phyloP scores from a whole-genome alignment of 768 basidiomycete genomes.

The Tephrocybe sp. region DNA sequence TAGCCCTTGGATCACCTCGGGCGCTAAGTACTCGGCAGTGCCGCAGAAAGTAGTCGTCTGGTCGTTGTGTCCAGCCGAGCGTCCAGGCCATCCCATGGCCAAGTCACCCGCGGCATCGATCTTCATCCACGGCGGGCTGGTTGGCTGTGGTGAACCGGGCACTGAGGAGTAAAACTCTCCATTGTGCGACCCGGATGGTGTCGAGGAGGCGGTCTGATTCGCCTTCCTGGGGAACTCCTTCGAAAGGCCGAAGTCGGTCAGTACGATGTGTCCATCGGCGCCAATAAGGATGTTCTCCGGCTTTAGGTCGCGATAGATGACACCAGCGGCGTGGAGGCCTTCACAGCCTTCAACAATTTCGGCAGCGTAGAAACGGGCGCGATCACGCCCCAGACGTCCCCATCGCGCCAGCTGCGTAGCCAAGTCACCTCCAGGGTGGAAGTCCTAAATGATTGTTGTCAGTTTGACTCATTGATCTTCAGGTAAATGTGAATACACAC shows the following conservation, averaged over 20 bases:
- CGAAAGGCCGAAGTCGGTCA: constrained; percentile 95
- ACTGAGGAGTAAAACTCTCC: constrained; percentile 56
- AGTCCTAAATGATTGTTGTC: constrained; percentile 55
- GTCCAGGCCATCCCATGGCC: constrained; percentile 56
- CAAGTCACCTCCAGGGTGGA: constrained; percentile 94
- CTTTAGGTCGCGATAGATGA: constrained; percentile 97
- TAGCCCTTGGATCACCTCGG: constrained; percentile 91
- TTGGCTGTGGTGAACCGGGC: constrained; percentile 40
- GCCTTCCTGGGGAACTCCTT: constrained; percentile 78
- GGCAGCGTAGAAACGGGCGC: constrained; percentile 94
- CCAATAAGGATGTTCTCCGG: constrained; percentile 97
- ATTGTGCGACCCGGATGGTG: constrained; percentile 47
- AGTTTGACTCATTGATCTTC: constrained; percentile 12
- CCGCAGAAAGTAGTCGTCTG: constrained; percentile 88
- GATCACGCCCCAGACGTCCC: constrained; percentile 89
- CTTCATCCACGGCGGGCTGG: constrained; percentile 79
- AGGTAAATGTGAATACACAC: constrained; percentile 36
- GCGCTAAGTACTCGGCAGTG: constrained; percentile 95
- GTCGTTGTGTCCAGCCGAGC: constrained; percentile 49
- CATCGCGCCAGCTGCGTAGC: constrained; percentile 96
- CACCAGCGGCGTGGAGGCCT: constrained; percentile 88
- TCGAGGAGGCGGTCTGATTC: constrained; percentile 49
- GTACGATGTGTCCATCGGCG: constrained; percentile 90
- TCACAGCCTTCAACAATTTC: constrained; percentile 97
- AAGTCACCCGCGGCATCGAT: constrained; percentile 53